Conservation (phyloP, 768 basidiomycete genomes). For the Lentinus brumalis region DNA sequence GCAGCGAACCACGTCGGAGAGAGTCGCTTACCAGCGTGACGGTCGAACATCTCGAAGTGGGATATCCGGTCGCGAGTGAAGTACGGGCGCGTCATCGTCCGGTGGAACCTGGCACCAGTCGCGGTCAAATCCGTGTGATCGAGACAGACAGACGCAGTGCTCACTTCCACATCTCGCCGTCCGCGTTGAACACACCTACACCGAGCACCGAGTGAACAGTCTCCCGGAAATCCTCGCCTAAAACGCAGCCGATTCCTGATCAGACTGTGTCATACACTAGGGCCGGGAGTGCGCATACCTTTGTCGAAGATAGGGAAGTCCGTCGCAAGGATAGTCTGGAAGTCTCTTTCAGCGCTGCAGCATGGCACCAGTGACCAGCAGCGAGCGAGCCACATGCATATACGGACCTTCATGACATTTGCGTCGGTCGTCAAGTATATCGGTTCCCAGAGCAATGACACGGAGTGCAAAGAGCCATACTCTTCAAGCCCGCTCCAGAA, state of each 20-base stretch:
- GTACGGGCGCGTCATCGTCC: constrained; percentile 40
- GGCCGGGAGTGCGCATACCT: constrained; percentile 29
- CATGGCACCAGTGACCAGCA: constrained; percentile 17
- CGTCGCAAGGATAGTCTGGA: constrained; percentile 42
- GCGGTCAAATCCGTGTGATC: background rate
- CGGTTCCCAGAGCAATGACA: constrained; percentile 24
- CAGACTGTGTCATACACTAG: too few relatives aligned
- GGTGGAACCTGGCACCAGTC: constrained; percentile 27
- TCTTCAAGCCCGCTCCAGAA: background rate
- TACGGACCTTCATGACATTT: constrained; percentile 34
- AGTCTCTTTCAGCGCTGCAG: background rate
- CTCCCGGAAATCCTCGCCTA: constrained; percentile 37
- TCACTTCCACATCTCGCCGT: constrained; percentile 39
- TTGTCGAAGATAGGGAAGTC: constrained; percentile 47
- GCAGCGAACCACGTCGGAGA: background rate
- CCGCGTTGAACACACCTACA: constrained; percentile 58
- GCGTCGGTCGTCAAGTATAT: constrained; percentile 23
- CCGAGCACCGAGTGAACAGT: constrained; percentile 42
- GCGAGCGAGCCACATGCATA: background rate
- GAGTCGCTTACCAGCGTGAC: constrained; percentile 34
- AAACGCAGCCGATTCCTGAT: background rate
- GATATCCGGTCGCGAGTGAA: constrained; percentile 37
- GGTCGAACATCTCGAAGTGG: constrained; percentile 38
- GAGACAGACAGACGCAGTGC: background rate
- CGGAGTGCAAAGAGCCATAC: background rate